Conservation (phyloP, 345 rosid genomes). For the Populus ilicifolia region DNA sequence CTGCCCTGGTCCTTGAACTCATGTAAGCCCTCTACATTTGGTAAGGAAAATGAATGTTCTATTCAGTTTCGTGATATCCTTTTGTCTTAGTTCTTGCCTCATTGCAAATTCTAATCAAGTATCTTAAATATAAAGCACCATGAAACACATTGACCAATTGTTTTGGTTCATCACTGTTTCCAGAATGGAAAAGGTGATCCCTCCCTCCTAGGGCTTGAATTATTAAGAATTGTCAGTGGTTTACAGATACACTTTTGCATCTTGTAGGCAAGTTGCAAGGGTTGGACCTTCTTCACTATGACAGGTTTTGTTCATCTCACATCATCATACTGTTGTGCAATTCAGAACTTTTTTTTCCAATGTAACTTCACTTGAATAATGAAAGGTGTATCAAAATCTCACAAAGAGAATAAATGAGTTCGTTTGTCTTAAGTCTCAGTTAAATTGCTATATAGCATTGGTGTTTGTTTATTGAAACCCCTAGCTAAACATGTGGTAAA, state of each 20-base stretch:
- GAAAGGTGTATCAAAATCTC: background rate
- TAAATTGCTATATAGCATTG: background rate
- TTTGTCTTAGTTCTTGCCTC: background rate
- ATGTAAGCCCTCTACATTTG: slow-evolving; percentile 18
- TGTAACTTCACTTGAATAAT: background rate
- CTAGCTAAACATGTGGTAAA: too few species aligned
- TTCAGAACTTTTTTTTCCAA: background rate
- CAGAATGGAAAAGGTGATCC: background rate
- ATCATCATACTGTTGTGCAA: background rate
- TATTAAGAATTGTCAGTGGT: background rate
- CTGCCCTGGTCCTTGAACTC: slow-evolving; percentile 29
- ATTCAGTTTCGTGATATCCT: background rate
- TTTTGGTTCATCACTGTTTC: background rate
- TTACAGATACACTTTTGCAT: background rate
- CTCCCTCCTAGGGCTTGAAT: background rate
- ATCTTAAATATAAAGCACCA: background rate
- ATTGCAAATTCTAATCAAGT: background rate
- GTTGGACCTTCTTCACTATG: slow-evolving; percentile 26
- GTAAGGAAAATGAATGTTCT: background rate
- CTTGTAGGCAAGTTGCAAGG: slow-evolving; percentile 33
- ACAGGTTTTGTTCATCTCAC: background rate
- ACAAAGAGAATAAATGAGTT: background rate
- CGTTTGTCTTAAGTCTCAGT: background rate
- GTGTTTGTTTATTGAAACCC: too few species aligned
- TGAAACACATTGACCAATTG: background rate